Evolutionary conservation across 2,329 filamentous ascomycete genomes (phyloP), one percentile per base, ranked within the genome.

Genomic region (Aureobasidium subglaciale): DNA sequence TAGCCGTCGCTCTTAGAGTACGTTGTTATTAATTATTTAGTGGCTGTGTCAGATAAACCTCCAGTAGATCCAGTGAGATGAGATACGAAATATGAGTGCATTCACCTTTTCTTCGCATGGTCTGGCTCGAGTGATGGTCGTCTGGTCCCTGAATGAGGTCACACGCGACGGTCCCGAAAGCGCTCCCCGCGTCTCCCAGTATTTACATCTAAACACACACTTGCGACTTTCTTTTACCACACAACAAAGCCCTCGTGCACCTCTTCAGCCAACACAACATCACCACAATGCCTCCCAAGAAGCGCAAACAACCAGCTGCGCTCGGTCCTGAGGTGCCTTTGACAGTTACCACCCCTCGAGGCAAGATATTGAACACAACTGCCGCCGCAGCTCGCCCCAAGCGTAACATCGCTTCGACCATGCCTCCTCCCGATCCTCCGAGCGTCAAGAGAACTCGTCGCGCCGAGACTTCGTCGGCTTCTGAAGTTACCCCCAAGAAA

Each of bases 331-430:
- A 52, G 25, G 32, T 25, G 37, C 59, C 60, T 11, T 35, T 58
- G 2, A 59, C 61, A 7, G 52, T 64, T 35, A 64, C 63, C 1
- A 59, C 59, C 18, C 61, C 55, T 22, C 59, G 60, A 48, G 62
- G 65, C 32, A 65, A 60, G 53, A 64, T 62, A 18, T 49, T 59
- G 45, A 62, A 64, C 27, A 61, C 62, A 9, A 67, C 65, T 18
- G 65, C 66, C 29, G 64, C 58, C 18, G 49, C 49, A 16, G 37
- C 49, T 22, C 41, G 58, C 34, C 46, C 58, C 6, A 59, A 57
- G 55, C 46, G 58, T 24, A 40, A n/a, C 37, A 37, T 40, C 10
- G 24, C 55, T 15, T 30, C 34, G 9, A 30, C 57, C n/a, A 52
- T 52, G 48, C 35, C 57, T 1, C 35, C 55, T 1, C 43, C 37